Evolutionary conservation across 208 protist genomes (phyloP).

Genomic region (Wallacemonas rigidus): DNA sequence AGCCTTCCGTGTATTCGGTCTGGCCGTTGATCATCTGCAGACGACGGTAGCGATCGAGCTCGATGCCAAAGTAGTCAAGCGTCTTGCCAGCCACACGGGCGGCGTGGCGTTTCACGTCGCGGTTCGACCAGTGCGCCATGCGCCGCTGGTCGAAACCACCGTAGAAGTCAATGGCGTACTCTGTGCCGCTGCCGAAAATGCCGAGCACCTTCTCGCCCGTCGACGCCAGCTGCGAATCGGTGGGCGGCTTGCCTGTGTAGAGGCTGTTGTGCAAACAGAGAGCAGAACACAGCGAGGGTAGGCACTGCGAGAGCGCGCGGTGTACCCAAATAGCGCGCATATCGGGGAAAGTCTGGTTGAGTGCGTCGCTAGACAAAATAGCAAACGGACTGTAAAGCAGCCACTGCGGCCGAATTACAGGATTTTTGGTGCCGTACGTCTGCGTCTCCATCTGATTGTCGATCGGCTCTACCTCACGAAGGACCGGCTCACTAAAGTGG

Average conservation of each 20-base stretch:
- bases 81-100: slow-evolving; percentile 84
- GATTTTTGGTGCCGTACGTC: slow-evolving; percentile 75
- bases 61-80: slow-evolving; percentile 81
- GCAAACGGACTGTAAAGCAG: slow-evolving; percentile 88
- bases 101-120: slow-evolving; percentile 84
- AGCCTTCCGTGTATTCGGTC: slow-evolving; percentile 78
- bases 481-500: slow-evolving; percentile 75
- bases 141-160: slow-evolving; percentile 73
- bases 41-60: slow-evolving; percentile 85
- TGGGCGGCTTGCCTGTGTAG: slow-evolving; percentile 88
- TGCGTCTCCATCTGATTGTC: slow-evolving; percentile 83
- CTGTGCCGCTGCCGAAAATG: slow-evolving; percentile 86
- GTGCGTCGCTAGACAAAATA: slow-evolving; percentile 65
- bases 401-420: slow-evolving; percentile 64
- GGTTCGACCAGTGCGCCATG: slow-evolving; percentile 91
- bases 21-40: slow-evolving; percentile 89
- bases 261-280: slow-evolving; percentile 84
- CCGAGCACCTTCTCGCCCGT: slow-evolving; percentile 89
- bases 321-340: slow-evolving; percentile 87
- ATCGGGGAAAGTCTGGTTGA: slow-evolving; percentile 75
- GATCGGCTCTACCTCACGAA: slow-evolving; percentile 70
- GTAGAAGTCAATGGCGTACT: slow-evolving; percentile 86
- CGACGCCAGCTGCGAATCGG: slow-evolving; percentile 76
- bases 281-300: slow-evolving; percentile 87
- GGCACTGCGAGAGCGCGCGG: slow-evolving; percentile 80